Base-by-base conservation (phyloP, 768 basidiomycete species). In the Rhodosporidiobolus sp. region DNA sequence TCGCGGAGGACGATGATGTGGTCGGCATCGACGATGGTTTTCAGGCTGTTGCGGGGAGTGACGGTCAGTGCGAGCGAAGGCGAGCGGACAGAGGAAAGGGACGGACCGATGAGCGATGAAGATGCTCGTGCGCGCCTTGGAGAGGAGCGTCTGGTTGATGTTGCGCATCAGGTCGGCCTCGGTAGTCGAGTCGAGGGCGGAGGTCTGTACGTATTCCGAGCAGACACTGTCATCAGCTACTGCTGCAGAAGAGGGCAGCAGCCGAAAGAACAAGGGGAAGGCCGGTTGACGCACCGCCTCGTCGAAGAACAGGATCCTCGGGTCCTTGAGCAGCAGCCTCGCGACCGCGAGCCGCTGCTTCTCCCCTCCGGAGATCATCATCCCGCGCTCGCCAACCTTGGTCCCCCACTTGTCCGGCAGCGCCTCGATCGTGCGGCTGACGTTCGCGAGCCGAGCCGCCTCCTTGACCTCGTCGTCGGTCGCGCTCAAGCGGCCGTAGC, bases 291-390 rank as follows among this genome's bases (percentile, higher is more conserved):
- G 79, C 76, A 94, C 94, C 52, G 96, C 96, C 82, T 99, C 96
- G 78, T 99, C 96, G 78, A 99, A 99, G 84, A 98, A 97, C 77
- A 98, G 78, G 77, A 98, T 97, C 20, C 90, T 89, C 0, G 96
- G 94, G 80, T 99, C 90, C 83, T 98, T 97, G 60, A 98, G 82
- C 77, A 99, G 81, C 46, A 94, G 88, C 34, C 96, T 84, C 32
- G 96, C 96, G 26, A 99, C 91, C 5, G 96, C 96, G 77, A 99
- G 82, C 62, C 96, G 83, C 84, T 99, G 96, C 82, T 99, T 99
- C 85, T 99, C 96, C 2, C 96, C 96, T 0, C 96, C 96, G 49
- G 92, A 94, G 59, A 99, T 92, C 96, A 99, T 99, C 79, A 97
- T 63, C 19, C 96, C 96, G 52, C 96, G 83, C 82, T 99, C 96